These are phyloP conservation scores for Xylaria sp. DNA, from an alignment of 2,329 filamentous ascomycete species.

Conservation along the genomic window DNA sequence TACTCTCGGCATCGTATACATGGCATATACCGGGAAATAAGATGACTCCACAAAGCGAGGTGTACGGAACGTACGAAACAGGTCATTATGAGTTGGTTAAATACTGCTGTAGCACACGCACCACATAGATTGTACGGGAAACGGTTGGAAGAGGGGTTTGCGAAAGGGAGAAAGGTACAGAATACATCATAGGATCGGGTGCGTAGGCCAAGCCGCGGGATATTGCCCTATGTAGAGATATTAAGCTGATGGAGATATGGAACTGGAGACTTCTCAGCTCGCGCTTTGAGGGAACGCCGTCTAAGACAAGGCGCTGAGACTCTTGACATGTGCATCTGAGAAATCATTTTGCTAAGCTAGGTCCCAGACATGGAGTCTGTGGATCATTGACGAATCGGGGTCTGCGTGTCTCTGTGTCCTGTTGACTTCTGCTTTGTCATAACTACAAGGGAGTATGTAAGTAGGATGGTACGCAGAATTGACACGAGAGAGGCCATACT, in stretches of 20 bases:
- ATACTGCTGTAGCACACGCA: neutral
- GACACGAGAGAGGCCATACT: too few species aligned
- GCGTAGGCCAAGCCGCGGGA: neutral
- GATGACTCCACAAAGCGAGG: neutral
- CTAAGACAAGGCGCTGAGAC: constrained; percentile 16
- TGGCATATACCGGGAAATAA: neutral
- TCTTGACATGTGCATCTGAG: constrained; percentile 35
- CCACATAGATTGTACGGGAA: neutral
- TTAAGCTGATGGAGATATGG: neutral
- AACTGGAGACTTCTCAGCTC: neutral
- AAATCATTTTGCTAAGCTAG: constrained; percentile 18
- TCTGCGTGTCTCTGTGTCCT: neutral
- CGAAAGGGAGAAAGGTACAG: neutral
- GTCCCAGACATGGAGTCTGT: neutral
- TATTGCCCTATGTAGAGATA: neutral
- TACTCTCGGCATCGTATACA: neutral
- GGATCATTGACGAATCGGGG: neutral
- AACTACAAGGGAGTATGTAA: neutral
- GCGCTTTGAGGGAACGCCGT: constrained; percentile 14
- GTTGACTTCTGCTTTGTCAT: constrained; percentile 1
- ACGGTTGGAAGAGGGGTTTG: neutral
- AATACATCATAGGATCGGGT: too few species aligned
- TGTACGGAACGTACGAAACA: neutral
- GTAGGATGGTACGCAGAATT: neutral
- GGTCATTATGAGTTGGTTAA: neutral